Conservation (phyloP, 345 rosid species). For the Capsella bursapastoris region DNA sequence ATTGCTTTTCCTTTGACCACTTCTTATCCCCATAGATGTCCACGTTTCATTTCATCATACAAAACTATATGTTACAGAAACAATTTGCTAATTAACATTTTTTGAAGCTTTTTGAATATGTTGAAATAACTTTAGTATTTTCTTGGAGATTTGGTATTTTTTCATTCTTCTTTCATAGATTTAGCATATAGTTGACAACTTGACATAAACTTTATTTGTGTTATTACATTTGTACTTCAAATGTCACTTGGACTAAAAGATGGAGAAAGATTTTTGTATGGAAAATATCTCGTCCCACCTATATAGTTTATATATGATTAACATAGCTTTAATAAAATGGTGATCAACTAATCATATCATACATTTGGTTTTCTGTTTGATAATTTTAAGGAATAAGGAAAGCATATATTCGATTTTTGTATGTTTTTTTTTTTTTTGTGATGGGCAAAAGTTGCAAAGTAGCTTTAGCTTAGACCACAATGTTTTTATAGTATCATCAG, state of each 20-base stretch:
- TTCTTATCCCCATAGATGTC: slow-evolving; percentile 10
- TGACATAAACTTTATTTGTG: neutral
- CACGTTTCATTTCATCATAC: slow-evolving; percentile 19
- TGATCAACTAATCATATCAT: neutral
- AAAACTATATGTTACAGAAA: slow-evolving; percentile 5
- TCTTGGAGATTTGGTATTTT: neutral
- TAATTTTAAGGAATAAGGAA: neutral
- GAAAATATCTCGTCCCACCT: neutral
- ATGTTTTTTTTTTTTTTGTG: neutral
- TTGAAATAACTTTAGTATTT: neutral
- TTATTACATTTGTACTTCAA: neutral
- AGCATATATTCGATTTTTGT: neutral
- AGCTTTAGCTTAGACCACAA: slow-evolving; percentile 15
- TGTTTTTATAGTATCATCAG: neutral
- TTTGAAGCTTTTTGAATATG: neutral
- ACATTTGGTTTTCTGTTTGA: slow-evolving; percentile 3
- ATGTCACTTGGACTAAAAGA: neutral
- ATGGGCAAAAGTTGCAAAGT: slow-evolving; percentile 21
- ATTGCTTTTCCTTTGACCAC: slow-evolving; percentile 42
- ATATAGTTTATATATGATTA: neutral
- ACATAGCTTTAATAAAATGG: neutral
- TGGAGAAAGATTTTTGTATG: neutral
- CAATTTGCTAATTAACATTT: neutral
- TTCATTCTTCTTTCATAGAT: neutral
- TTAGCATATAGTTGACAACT: neutral